phyloP scores from a whole-genome alignment of 129 eudicot species.

The Tagetes erecta region DNA sequence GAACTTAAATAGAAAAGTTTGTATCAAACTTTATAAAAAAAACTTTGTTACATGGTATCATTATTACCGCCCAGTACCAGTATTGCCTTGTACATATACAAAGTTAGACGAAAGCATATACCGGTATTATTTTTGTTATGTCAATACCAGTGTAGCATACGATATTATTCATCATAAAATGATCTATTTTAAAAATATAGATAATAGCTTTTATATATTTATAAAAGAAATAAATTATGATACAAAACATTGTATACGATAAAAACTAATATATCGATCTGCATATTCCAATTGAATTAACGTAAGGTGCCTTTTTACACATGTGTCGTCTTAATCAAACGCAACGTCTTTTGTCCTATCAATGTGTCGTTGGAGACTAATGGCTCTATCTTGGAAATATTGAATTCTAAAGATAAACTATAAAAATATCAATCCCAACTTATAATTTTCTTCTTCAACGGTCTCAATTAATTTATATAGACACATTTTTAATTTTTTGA shows the following conservation, averaged over 20 bases:
- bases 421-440: neutral
- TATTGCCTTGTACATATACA: too few relatives aligned
- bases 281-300: neutral
- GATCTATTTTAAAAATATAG: neutral
- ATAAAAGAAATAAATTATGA: neutral
- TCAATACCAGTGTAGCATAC: too few relatives aligned
- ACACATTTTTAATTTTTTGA: neutral
- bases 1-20: too few relatives aligned
- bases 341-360: conserved; percentile 23
- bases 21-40: too few relatives aligned
- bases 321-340: conserved; percentile 28
- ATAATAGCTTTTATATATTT: too few relatives aligned
- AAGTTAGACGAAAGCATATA: too few relatives aligned
- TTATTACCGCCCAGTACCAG: too few relatives aligned
- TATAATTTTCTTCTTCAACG: too few relatives aligned
- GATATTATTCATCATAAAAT: too few relatives aligned
- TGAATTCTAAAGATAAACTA: neutral
- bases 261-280: neutral
- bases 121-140: too few relatives aligned
- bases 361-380: conserved; percentile 15
- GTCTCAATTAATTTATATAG: neutral
- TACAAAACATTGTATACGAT: neutral
- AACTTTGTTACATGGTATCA: too few relatives aligned
- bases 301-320: conserved; percentile 8
- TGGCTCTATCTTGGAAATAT: conserved; percentile 4